Base-by-base conservation (phyloP, 306 rosid genomes). In the Quercus cerris region DNA sequence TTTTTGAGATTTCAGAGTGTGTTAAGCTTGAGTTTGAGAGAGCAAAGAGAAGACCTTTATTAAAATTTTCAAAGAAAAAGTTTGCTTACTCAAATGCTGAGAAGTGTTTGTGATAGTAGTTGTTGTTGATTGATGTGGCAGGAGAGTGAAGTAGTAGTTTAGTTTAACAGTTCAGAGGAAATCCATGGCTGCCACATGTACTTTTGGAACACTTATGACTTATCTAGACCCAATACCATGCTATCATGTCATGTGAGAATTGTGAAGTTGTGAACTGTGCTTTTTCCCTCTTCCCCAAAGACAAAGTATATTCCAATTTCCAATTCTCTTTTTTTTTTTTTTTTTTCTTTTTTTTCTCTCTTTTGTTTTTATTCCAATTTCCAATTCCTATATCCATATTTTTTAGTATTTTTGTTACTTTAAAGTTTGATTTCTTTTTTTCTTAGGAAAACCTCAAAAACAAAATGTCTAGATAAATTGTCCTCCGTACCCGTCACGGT, bases 171-270 rank as follows among this genome's bases (percentile, higher is more conserved):
- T 46, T 46, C 10, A 31, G 56, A 17, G 58, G 55, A 59, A 57
- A 64, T 66, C 28, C 27, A 44, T 66, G 80, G 23, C 15, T 84
- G 90, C 88, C 88, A 82, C 93, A 62, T 85, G 89, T 81, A 79
- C 77, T 3, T 35, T 17, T 7, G 58, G 22, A 69, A 59, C 86
- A 79, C 77, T 77, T 79, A 85, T 89, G 89, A 81, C 77, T 74
- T 77, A 83, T 89, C 90, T 55, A 69, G 56, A 78, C 73, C 46
- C 12, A 41, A 8, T 7, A 41, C 46, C 46, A 8, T 41, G 46
- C 2, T 2, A 77, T 23, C 75, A 64, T 54, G 62, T 25, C 30
- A 69, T 38, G 80, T 49, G 54, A 49, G 46, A 41, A 41, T 41
- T 41, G 46, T 41, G 46, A 41, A 38, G 4, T 12, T 22, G 64